Conservation (phyloP, 768 basidiomycete genomes). For the Rhizopogon roseolus region DNA sequence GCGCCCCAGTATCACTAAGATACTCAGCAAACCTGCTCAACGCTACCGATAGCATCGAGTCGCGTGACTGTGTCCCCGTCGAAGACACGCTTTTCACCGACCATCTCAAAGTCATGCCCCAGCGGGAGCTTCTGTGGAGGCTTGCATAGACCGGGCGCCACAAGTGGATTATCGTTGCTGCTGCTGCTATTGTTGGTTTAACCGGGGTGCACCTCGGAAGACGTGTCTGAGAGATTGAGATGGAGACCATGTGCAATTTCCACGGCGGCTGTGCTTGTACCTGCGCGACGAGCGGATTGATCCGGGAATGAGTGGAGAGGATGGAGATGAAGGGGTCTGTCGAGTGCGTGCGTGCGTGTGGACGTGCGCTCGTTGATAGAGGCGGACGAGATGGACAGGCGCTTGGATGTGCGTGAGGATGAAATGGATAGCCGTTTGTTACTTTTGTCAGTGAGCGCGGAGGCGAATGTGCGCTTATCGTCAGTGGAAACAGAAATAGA, state of each 20-base stretch:
- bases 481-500: neutral
- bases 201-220: conserved; percentile 46
- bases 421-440: neutral
- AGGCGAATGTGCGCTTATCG: conserved; percentile 14
- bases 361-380: conserved; percentile 9
- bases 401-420: conserved; percentile 6
- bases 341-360: conserved; percentile 25
- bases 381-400: conserved; percentile 4
- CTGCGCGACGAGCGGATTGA: conserved; percentile 28
- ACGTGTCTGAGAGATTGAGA: conserved; percentile 78
- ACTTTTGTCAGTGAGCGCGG: no score
- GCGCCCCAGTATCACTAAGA: conserved; percentile 34
- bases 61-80: conserved; percentile 64
- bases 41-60: conserved; percentile 52
- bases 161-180: conserved; percentile 22
- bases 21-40: conserved; percentile 35
- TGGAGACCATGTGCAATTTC: conserved; percentile 69
- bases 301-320: conserved; percentile 22
- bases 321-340: conserved; percentile 30
- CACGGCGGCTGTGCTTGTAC: conserved; percentile 42
- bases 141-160: conserved; percentile 52
- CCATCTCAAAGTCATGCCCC: conserved; percentile 73
- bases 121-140: conserved; percentile 58
- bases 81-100: conserved; percentile 72
- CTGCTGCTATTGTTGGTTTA: no score